Base-by-base conservation (phyloP, 352 stramenopile genomes). In the Lagenidium sp. region DNA sequence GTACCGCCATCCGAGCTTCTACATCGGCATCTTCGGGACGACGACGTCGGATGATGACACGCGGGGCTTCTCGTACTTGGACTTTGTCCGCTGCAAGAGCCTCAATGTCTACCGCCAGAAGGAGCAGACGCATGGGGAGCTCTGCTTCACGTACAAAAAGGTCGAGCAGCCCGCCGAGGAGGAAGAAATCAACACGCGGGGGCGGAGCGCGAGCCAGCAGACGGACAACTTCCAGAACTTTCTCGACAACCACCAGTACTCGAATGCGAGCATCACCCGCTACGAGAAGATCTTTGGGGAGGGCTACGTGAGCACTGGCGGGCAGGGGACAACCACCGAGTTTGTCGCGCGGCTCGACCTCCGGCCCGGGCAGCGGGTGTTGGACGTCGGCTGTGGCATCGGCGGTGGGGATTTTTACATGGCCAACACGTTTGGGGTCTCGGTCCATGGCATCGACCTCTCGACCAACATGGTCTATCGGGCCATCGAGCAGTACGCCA, bases 381-480 rank as follows among this genome's bases (percentile, higher is more conserved):
- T 91, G 15, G 79, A 91, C 49, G 79, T 91, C 2, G 79, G 79
- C 42, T 91, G 78, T 37, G 78, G 78, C 36, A 84, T 91, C 38
- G 78, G 78, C 24, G 78, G 78, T 13, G 84, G 76, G 5, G 61
- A 64, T n/a, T 66, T 82, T 40, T 89, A 87, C 51, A 70, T 91
- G 37, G 76, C 76, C 22, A 85, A 86, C 47, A 74, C 77, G 39
- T 73, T 96, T 36, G 80, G 71, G 23, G 61, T 73, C 4, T 61
- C 75, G 12, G 61, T 71, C 8, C 26, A 57, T 12, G 61, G 61
- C 38, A 67, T 71, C 21, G 61, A 71, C 39, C 40, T 71, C 7
- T 67, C 57, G 18, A 71, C 61, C 18, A 71, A 70, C 44, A 66
- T 64, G 56, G 55, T 66, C 31, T 35, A 57, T 37, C 44, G 56